Evolutionary conservation across 768 basidiomycete genomes (phyloP), one percentile per base, ranked within the genome.

Genomic region (Pleurotus cornucopiae): DNA sequence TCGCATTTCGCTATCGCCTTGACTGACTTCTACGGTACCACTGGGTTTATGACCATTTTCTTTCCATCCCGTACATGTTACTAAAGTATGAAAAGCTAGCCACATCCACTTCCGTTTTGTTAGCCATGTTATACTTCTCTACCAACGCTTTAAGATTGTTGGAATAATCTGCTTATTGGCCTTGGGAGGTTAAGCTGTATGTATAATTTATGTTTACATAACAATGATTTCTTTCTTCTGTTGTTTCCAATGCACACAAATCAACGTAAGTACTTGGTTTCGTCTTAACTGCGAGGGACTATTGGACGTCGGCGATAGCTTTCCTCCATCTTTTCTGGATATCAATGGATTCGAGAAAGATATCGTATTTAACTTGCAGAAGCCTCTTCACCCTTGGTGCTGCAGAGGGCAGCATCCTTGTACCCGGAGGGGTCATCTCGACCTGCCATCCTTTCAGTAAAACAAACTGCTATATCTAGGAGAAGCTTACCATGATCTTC

Each of bases 391-490:
- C 92, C 68, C 73, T 82, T 1, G 68, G 59, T 3, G 79, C 77
- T 9, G 85, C 84, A 13, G 75, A 72, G 2, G 95, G 91, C 5
- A 71, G 66, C 34, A 99, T 77, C 44, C 88, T 73, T 13, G 79
- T 83, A 3, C 89, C 96, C 1, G 85, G 74, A 34, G 91, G 88
- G 5, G 94, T 96, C 97, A 99, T 98, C 62, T 93, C 88, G 30
- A 89, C 83, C 91, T 93, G 26, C 54, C 23, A 18, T 23, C 26
- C n/a, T 40, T 47, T 41, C 30, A 51, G 4, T 16, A 58, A 38
- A 54, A 9, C 45, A 6, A 53, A 6, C 20, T 26, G 57, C 16
- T 14, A 39, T 49, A 44, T 18, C 44, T 34, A 49, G 40, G n/a
- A 14, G 2, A 23, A 61, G 30, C 79, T 30, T 56, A 86, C 94